These are phyloP conservation scores for Vitis hybrid DNA, from an alignment of 177 flowering plant species.

Conservation along the genomic window DNA sequence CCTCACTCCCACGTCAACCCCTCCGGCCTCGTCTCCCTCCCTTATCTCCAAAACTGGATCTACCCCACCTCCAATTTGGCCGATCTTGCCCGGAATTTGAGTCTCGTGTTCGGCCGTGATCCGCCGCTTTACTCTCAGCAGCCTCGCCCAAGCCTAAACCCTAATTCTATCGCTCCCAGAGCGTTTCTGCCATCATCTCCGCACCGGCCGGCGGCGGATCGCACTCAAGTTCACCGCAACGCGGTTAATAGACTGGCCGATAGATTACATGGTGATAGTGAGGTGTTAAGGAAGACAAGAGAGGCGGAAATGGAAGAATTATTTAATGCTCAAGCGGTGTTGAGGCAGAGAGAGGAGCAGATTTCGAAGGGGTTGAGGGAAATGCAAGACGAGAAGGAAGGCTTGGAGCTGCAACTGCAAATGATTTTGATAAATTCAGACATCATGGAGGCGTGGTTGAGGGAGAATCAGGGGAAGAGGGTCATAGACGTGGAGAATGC, in stretches of 20 bases:
- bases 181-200: constrained; percentile 16
- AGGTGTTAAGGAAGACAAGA: constrained; percentile 58
- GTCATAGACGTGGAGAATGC: constrained; percentile 53
- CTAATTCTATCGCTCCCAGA: constrained; percentile 44
- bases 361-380: constrained; percentile 66
- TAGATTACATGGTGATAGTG: constrained; percentile 52
- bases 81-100: constrained; percentile 43
- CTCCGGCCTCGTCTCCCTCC: constrained; percentile 57
- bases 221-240: constrained; percentile 60
- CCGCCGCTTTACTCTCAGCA: constrained; percentile 77
- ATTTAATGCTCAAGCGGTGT: constrained; percentile 56
- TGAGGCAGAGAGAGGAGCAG: constrained; percentile 73
- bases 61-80: constrained; percentile 67
- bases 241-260: constrained; percentile 78
- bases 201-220: constrained; percentile 47
- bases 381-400: constrained; percentile 82
- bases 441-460: constrained; percentile 78
- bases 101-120: constrained; percentile 44
- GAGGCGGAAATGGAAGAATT: constrained; percentile 89
- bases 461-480: constrained; percentile 61
- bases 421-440: constrained; percentile 81
- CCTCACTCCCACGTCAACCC: constrained; percentile 69
- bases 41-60: constrained; percentile 67
- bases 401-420: constrained; percentile 87
- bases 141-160: constrained; percentile 20